Conservation (phyloP, 75 land plant genomes). For the Pinus albicaulis region DNA sequence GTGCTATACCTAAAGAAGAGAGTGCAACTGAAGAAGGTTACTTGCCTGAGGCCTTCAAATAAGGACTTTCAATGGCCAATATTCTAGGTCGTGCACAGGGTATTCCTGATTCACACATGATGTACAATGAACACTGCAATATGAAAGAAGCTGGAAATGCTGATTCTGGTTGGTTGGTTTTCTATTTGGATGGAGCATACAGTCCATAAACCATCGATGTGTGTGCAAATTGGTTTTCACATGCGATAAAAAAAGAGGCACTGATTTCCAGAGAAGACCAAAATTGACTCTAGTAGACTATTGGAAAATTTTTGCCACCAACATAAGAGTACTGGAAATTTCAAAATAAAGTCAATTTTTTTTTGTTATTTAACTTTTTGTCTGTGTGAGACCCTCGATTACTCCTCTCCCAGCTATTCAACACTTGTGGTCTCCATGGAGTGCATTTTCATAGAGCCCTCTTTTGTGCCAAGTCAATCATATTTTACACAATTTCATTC, state of each 20-base stretch:
- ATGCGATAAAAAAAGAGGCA: slow-evolving; percentile 24
- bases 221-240: slow-evolving; percentile 86
- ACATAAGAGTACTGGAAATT: not conserved
- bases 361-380: slow-evolving; percentile 85
- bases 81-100: slow-evolving; percentile 81
- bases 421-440: slow-evolving; percentile 57
- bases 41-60: slow-evolving; percentile 68
- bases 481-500: slow-evolving; percentile 43
- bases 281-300: not conserved
- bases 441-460: slow-evolving; percentile 50
- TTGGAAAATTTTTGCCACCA: not conserved
- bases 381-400: slow-evolving; percentile 66
- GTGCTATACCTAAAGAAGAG: no score
- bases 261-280: not conserved
- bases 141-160: slow-evolving; percentile 9
- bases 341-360: slow-evolving; percentile 15
- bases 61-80: slow-evolving; percentile 58
- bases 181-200: slow-evolving; percentile 92
- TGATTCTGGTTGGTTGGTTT: slow-evolving; percentile 49
- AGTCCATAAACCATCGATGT: slow-evolving; percentile 95
- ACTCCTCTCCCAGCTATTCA: slow-evolving; percentile 68
- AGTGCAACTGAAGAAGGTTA: slow-evolving; percentile 22
- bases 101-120: slow-evolving; percentile 36
- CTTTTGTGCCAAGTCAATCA: slow-evolving; percentile 60
- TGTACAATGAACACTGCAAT: slow-evolving; percentile 6